These are phyloP conservation scores for Ambrosiella cleistominuta DNA, from an alignment of 2,329 filamentous ascomycete species.

Conservation along the genomic window DNA sequence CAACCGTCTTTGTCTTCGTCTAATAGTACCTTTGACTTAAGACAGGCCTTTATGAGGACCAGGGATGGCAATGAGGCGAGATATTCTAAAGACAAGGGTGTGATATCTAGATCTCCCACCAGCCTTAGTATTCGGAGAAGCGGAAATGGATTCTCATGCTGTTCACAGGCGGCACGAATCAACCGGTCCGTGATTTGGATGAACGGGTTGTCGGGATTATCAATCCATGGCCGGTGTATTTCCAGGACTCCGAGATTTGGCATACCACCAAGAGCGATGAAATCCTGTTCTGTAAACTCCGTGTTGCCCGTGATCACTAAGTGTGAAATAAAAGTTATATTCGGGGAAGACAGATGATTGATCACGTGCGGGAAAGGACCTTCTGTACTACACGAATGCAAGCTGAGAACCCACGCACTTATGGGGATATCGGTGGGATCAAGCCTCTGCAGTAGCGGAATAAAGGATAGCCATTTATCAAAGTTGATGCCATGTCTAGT, in stretches of 20 bases:
- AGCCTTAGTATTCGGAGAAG: constrained; percentile 29
- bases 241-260: constrained; percentile 32
- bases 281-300: constrained; percentile 22
- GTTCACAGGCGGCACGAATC: constrained; percentile 28
- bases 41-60: constrained; percentile 23
- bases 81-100: constrained; percentile 24
- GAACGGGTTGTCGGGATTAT: constrained; percentile 15
- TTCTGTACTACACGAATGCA: constrained; percentile 4
- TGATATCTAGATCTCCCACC: constrained; percentile 24
- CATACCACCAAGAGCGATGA: constrained; percentile 25
- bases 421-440: not conserved
- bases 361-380: constrained; percentile 4
- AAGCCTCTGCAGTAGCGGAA: not conserved
- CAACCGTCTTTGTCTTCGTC: not conserved
- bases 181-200: constrained; percentile 28
- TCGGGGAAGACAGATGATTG: constrained; percentile 13
- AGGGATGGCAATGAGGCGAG: constrained; percentile 27
- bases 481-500: constrained; percentile 6
- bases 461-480: constrained; percentile 4
- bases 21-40: not conserved
- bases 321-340: constrained; percentile 25
- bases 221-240: constrained; percentile 22
- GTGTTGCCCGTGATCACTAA: constrained; percentile 24
- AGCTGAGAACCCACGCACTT: constrained; percentile 1
- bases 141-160: constrained; percentile 25